phyloP scores from a whole-genome alignment of 1,139 yeast genomes.

The Debaryomyces psychrophilus region DNA sequence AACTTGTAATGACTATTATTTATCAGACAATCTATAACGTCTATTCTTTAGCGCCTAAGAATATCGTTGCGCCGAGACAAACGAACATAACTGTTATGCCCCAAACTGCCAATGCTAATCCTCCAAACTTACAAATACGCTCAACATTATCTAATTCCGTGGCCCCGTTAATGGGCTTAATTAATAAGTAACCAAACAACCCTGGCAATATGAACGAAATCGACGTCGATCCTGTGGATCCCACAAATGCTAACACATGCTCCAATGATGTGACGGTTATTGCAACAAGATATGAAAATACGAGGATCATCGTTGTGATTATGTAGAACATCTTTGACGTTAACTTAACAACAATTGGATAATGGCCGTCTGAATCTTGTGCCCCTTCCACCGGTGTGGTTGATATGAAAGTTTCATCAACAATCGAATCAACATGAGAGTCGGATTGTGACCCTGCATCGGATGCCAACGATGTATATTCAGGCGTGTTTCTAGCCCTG shows the following conservation, averaged over 20 bases:
- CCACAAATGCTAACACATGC: slow-evolving; percentile 86
- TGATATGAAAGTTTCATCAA: slow-evolving; percentile 44
- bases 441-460: slow-evolving; percentile 24
- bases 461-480: slow-evolving; percentile 24
- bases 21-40: slow-evolving; percentile 1
- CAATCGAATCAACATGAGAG: slow-evolving; percentile 15
- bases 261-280: slow-evolving; percentile 78
- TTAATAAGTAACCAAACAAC: slow-evolving; percentile 75
- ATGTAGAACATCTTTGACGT: slow-evolving; percentile 55
- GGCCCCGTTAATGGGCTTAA: slow-evolving; percentile 45
- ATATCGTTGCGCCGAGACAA: slow-evolving; percentile 74
- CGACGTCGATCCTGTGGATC: slow-evolving; percentile 93
- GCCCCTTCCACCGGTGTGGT: slow-evolving; percentile 56
- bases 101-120: slow-evolving; percentile 68
- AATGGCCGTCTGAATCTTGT: slow-evolving; percentile 53
- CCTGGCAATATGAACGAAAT: slow-evolving; percentile 94
- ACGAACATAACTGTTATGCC: slow-evolving; percentile 79
- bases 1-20: neutral
- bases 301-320: slow-evolving; percentile 68
- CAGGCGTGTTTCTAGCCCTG: slow-evolving; percentile 10
- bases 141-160: slow-evolving; percentile 43
- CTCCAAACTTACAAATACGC: slow-evolving; percentile 54
- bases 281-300: slow-evolving; percentile 72
- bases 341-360: slow-evolving; percentile 56
- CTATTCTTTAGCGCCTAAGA: slow-evolving; percentile 58